These are phyloP conservation scores for Cordia subcordata DNA, from an alignment of 257 asterid genomes.

Conservation along the genomic window DNA sequence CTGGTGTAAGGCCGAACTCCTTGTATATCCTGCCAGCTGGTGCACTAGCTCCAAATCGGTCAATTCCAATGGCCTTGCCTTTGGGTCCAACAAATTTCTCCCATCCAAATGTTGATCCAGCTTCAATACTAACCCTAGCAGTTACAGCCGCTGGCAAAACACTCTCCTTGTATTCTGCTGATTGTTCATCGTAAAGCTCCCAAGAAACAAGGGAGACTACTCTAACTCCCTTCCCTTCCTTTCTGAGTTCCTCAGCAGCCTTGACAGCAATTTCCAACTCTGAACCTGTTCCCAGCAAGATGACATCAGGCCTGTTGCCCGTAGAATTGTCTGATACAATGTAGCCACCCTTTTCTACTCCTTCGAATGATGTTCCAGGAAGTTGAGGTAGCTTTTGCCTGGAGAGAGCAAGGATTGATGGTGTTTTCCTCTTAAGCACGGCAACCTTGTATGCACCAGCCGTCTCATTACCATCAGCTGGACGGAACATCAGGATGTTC, in stretches of 20 bases:
- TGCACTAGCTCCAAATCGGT: conserved; percentile 75
- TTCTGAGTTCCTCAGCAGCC: conserved; percentile 73
- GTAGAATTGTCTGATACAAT: conserved; percentile 58
- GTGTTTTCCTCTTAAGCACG: conserved; percentile 53
- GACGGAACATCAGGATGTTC: conserved; percentile 70
- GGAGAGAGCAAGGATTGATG: conserved; percentile 71
- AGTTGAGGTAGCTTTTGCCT: conserved; percentile 75
- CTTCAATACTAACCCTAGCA: conserved; percentile 82
- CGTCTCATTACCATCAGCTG: conserved; percentile 83
- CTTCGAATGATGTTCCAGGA: conserved; percentile 67
- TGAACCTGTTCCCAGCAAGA: conserved; percentile 77
- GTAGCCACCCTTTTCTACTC: conserved; percentile 69
- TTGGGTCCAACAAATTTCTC: conserved; percentile 49
- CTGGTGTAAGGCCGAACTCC: conserved; percentile 70
- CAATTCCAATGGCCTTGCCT: conserved; percentile 75
- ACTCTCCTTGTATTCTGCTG: conserved; percentile 64
- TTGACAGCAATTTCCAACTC: conserved; percentile 76
- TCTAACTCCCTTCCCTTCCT: conserved; percentile 71
- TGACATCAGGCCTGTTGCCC: conserved; percentile 67
- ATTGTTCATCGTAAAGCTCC: conserved; percentile 75
- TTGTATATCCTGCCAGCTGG: conserved; percentile 71
- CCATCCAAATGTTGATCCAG: conserved; percentile 77
- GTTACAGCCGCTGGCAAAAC: conserved; percentile 61
- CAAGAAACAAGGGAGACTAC: conserved; percentile 74
- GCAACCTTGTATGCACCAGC: conserved; percentile 76